Percentiles rank a stretch among this genome's conserved stretches.
Evolutionary conservation across 805 yeast genomes (phyloP).

Genomic region (Schwanniomyces occidentalis): DNA sequence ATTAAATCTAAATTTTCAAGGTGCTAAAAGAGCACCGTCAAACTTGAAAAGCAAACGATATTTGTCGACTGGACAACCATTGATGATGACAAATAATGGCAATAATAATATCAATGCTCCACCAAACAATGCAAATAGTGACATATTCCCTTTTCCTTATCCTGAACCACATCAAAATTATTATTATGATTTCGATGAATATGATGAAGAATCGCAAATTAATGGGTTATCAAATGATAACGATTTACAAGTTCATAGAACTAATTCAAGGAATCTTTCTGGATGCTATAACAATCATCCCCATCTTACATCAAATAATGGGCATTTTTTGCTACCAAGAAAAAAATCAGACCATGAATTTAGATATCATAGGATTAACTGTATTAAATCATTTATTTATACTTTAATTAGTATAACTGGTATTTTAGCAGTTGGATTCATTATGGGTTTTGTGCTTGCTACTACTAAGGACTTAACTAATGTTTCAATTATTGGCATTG

Average conservation of each 20-base stretch:
- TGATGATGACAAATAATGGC: conserved; percentile 9
- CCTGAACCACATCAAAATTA: conserved; percentile 26
- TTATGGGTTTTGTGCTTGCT: conserved; percentile 81
- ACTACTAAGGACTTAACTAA: conserved; percentile 79
- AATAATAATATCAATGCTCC: conserved; percentile 8
- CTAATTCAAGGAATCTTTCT: conserved; percentile 14
- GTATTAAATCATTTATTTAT: conserved; percentile 37
- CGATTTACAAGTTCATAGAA: conserved; percentile 12
- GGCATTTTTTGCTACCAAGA: conserved; percentile 30
- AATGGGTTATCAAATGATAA: conserved; percentile 4
- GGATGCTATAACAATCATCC: conserved; percentile 16
- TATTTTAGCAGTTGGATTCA: conserved; percentile 70
- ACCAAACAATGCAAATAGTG: conserved; percentile 16
- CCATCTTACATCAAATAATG: conserved; percentile 20
- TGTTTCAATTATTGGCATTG: conserved; percentile 60
- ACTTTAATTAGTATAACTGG: conserved; percentile 46
- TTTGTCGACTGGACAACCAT: conserved; percentile 37
- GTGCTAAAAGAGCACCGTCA: conserved; percentile 15
- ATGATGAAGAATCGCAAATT: conserved; percentile 31
- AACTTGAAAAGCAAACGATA: conserved; percentile 34
- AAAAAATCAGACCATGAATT: conserved; percentile 21
- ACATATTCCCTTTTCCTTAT: conserved; percentile 37
- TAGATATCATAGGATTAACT: conserved; percentile 15
- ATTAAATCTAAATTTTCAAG: conserved; percentile 33
- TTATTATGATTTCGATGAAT: conserved; percentile 42